These are phyloP conservation scores for Rhodotorula babjevae DNA, from an alignment of 768 basidiomycete species.

Conservation along the genomic window DNA sequence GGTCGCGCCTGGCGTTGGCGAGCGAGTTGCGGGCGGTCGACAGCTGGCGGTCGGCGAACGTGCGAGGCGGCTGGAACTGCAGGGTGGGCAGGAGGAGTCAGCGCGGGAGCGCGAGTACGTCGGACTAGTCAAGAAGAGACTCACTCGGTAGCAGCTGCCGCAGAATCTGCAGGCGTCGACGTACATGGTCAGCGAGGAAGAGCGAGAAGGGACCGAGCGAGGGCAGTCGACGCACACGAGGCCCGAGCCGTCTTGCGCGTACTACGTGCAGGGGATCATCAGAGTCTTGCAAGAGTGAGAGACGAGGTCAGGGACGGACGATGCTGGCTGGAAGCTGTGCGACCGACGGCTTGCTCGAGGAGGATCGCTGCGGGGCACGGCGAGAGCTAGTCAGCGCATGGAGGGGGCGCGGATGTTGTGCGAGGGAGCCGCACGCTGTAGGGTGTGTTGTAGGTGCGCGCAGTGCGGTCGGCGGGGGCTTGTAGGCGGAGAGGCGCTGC, in stretches of 20 bases:
- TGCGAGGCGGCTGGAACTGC: background rate
- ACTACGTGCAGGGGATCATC: background rate
- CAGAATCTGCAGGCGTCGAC: no score
- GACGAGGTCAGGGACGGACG: background rate
- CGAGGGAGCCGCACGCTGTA: background rate
- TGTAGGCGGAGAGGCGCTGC: no score
- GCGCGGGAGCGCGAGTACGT: no score
- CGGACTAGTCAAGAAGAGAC: no score
- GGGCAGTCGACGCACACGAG: background rate
- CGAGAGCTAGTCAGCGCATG: background rate
- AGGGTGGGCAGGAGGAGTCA: no score
- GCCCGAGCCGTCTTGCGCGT: background rate
- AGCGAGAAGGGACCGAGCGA: no score
- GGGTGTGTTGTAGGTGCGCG: background rate
- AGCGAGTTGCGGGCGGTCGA: no score
- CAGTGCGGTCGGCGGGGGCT: no score
- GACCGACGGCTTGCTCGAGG: background rate
- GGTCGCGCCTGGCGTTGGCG: no score
- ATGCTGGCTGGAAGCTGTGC: background rate
- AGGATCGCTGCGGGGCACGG: background rate
- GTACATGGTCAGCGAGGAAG: no score
- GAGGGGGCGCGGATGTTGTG: background rate
- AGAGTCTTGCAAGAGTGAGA: no score
- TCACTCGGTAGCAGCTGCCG: no score
- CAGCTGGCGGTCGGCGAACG: background rate